These are phyloP conservation scores for Adenanthera pavonina DNA, from an alignment of 306 rosid species.

Conservation along the genomic window DNA sequence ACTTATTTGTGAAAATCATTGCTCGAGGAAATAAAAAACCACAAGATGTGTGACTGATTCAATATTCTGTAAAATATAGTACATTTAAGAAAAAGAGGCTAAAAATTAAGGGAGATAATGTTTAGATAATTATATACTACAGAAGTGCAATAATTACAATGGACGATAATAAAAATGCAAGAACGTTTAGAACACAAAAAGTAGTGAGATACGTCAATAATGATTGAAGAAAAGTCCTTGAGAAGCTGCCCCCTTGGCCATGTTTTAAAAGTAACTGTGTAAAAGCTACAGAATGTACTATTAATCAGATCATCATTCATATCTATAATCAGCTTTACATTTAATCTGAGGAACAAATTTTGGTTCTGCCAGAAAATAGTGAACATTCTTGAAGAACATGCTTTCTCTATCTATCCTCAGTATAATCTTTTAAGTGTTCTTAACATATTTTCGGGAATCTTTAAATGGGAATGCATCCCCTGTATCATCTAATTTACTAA, in stretches of 20 bases:
- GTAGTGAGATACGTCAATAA: constrained; percentile 34
- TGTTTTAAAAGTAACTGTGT: background rate
- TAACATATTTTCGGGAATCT: no score
- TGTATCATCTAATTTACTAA: background rate
- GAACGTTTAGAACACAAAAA: constrained; percentile 40
- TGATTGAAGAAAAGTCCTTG: constrained; percentile 28
- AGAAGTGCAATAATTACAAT: constrained; percentile 29
- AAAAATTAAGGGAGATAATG: constrained; percentile 9
- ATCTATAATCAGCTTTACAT: background rate
- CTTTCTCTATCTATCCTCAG: background rate
- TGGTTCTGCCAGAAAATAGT: background rate
- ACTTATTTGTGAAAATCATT: constrained; percentile 36
- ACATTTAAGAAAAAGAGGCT: background rate
- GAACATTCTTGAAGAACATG: background rate
- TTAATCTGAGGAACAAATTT: background rate
- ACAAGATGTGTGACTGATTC: constrained; percentile 19
- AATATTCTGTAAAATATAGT: constrained; percentile 4
- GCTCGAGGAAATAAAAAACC: constrained; percentile 13
- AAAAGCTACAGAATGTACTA: background rate
- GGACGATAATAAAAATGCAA: constrained; percentile 21
- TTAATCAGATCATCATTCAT: background rate
- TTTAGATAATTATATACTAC: background rate
- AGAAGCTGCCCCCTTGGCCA: background rate
- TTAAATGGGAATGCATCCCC: constrained; percentile 5
- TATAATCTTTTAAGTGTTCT: no score